Evolutionary conservation across 139 green algal genomes (phyloP).

Genomic region (Parachlorella kessleri): DNA sequence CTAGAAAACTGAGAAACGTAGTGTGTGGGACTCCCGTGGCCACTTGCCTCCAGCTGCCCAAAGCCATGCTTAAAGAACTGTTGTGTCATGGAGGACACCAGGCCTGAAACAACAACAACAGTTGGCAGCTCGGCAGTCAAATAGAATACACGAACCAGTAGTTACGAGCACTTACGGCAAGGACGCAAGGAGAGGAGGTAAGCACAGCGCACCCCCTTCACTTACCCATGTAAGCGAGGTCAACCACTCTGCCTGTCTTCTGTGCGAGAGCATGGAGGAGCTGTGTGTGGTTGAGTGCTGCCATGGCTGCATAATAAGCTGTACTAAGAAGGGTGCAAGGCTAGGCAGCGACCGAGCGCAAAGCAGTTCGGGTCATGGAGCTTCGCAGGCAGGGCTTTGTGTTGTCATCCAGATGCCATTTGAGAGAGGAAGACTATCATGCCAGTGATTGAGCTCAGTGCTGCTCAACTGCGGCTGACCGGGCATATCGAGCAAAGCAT

Average conservation of each 20-base stretch:
- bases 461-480: no score
- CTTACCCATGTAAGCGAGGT: slow-evolving; percentile 51
- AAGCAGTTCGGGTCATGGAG: background rate
- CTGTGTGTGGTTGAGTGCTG: background rate
- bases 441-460: no score
- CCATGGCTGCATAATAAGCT: background rate
- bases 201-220: no score
- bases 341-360: background rate
- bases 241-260: slow-evolving; percentile 21
- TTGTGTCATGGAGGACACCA: no score
- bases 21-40: background rate
- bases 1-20: background rate
- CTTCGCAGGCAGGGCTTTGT: background rate
- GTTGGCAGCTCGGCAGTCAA: no score
- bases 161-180: no score
- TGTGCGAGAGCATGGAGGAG: slow-evolving; percentile 3
- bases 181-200: slow-evolving; percentile 29
- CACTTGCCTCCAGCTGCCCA: slow-evolving; percentile 5
- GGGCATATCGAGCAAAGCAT: no score
- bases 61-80: slow-evolving; percentile 43
- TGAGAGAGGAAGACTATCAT: no score
- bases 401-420: background rate
- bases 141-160: no score
- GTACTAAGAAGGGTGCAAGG: background rate
- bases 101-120: no score